Percentiles rank a stretch among this genome's conserved stretches.
These are phyloP conservation scores for Ceratocystis ficicola DNA, from an alignment of 2,329 filamentous ascomycete genomes.

Conservation along the genomic window DNA sequence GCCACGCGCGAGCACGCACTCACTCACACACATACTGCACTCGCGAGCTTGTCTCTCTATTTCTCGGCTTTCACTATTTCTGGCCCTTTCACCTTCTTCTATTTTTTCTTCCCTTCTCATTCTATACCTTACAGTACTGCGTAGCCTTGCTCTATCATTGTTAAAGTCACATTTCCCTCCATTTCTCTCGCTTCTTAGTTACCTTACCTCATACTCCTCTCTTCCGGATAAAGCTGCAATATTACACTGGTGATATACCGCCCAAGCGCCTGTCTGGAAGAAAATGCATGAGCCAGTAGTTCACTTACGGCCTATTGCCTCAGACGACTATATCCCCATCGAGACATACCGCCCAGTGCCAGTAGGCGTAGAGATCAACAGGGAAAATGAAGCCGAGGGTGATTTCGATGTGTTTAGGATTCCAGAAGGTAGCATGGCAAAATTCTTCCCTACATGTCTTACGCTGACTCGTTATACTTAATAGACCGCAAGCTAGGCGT, in stretches of 20 bases:
- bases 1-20: not conserved
- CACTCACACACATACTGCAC: not conserved
- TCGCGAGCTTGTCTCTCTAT: not conserved
- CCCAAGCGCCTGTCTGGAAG: not conserved
- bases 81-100: not conserved
- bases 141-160: not conserved
- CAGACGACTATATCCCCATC: constrained; percentile 3
- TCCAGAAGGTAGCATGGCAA: constrained; percentile 15
- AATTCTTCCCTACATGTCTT: not conserved
- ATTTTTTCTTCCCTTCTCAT: not conserved
- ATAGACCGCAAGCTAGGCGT: constrained; percentile 20
- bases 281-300: not conserved
- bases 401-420: constrained; percentile 19
- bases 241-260: not conserved
- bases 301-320: not conserved
- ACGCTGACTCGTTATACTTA: not conserved
- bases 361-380: not conserved
- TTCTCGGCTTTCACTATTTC: not conserved
- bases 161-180: not conserved
- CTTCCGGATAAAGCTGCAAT: not conserved
- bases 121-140: not conserved
- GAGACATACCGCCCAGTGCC: not conserved
- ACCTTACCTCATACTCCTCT: not conserved
- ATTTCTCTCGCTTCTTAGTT: not conserved
- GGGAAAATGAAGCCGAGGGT: not conserved